Evolutionary conservation across 306 rosid species (phyloP), one percentile per base, ranked within the genome.

Genomic region (Casuarina cunninghamiana): DNA sequence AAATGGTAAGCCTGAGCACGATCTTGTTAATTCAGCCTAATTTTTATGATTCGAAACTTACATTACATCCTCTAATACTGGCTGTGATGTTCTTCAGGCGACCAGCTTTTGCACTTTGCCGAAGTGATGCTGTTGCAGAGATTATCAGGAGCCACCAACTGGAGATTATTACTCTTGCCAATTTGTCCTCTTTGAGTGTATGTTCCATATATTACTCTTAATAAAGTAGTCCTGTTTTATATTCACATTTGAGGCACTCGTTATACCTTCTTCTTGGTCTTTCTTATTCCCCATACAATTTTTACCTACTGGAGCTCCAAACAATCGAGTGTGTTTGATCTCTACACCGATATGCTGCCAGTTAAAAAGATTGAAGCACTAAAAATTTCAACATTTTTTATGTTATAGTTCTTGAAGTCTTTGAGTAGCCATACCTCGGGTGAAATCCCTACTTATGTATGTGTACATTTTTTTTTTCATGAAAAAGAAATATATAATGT

Each of bases 81-180:
- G 42, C 10, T 51, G 1, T 37, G 26, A 45, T 35, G 35, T 53
- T 55, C 62, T 57, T 69, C 81, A 87, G 91, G 78, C 81, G 78
- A 44, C 85, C 89, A 26, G 89, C 85, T 49, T 85, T 61, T 60
- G 79, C 55, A 73, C 84, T 80, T 21, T 65, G 87, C 53, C 84
- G 87, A 46, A 73, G 77, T 8, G 48, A 9, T 45, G 75, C 75
- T 17, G 78, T 80, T 80, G 39, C 51, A 42, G 77, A 78, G 82
- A 83, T 60, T 51, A 54, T 87, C 53, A 67, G 69, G 79, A 75
- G 68, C 54, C 91, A 75, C 76, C 85, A 86, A 77, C 79, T 89
- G 66, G 97, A 89, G 87, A 90, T 93, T 79, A 76, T 78, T 62
- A 88, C 97, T 62, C 89, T 93, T 26, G 97, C 97, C 63, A 93